Base-by-base conservation (phyloP, 176 grass and related monocot species). In the Canna indica region DNA sequence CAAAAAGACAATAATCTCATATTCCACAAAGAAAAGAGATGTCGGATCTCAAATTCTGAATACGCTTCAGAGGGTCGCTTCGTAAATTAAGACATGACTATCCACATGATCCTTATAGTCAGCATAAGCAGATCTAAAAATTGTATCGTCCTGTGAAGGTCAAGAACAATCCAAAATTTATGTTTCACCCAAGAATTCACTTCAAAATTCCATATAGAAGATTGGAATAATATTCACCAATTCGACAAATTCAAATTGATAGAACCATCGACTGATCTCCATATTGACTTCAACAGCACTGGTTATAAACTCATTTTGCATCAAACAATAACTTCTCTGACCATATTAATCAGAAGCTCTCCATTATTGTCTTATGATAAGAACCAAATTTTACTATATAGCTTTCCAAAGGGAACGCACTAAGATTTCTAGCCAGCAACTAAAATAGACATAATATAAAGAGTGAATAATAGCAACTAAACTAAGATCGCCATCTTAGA, bases 231-330 rank as follows among this genome's bases (percentile, higher is more conserved):
- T 11, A 66, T 39, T 29, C 63, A 66, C 63, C 63, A 38, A 66
- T 66, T 10, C 9, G 58, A 66, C 17, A n/a, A 66, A 66, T 39
- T 66, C 35, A 66, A 1, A 66, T 25, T 10, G 24, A 31, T 60
- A 4, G n/a, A 31, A 60, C 27, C 58, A 60, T 60, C 25, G 26
- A 66, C 63, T 8, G 3, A 66, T 66, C 63, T 66, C 35, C 22
- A 31, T 60, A 39, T 66, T 39, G 18, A 66, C 63, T 66, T 39
- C 63, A 66, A 66, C 63, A 66, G 17, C 33, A 66, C 63, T 38
- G 12, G 20, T 66, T 66, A 38, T n/a, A 36, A 41, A 34, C 4
- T 39, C 34, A 66, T 22, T 66, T 24, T 39, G 22, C 25, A 24
- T 33, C 63, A 66, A 66, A 41, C 32, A 38, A 13, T 11, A 66